Percentiles rank a stretch among this genome's conserved stretches.
phyloP scores from a whole-genome alignment of 331 rosid species.

The Telfairia occidentalis region DNA sequence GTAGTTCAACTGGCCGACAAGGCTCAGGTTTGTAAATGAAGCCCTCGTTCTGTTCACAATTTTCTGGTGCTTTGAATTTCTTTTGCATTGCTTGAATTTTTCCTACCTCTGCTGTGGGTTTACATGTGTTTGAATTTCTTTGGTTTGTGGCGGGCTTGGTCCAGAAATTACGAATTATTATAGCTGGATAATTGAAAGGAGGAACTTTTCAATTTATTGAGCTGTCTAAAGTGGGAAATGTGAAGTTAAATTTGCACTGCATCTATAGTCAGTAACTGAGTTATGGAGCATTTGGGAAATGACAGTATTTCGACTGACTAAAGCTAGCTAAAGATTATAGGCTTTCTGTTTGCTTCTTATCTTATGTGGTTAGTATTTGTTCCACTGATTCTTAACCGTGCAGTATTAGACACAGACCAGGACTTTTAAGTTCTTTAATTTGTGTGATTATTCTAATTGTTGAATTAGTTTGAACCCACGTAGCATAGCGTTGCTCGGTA shows the following conservation, averaged over 20 bases:
- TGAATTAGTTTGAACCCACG: neutral
- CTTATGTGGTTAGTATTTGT: neutral
- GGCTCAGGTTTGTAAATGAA: conserved; percentile 62
- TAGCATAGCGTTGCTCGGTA: neutral
- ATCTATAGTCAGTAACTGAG: neutral
- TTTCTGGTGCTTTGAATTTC: neutral
- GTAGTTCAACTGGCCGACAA: conserved; percentile 97
- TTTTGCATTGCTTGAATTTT: neutral
- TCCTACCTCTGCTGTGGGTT: neutral
- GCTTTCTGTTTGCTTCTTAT: neutral
- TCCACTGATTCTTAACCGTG: neutral
- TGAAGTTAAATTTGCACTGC: neutral
- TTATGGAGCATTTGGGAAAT: neutral
- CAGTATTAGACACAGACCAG: neutral
- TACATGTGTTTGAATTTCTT: neutral
- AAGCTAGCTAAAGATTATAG: neutral
- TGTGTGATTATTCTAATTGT: neutral
- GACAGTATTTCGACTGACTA: neutral
- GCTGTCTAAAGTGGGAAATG: neutral
- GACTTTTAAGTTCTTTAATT: neutral
- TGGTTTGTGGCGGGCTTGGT: neutral
- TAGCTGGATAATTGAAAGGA: neutral
- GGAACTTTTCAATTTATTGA: neutral
- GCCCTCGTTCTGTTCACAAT: neutral
- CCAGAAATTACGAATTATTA: neutral